Evolutionary conservation across 331 rosid genomes (phyloP), one percentile per base, ranked within the genome.

Genomic region (Spiraea crenata): DNA sequence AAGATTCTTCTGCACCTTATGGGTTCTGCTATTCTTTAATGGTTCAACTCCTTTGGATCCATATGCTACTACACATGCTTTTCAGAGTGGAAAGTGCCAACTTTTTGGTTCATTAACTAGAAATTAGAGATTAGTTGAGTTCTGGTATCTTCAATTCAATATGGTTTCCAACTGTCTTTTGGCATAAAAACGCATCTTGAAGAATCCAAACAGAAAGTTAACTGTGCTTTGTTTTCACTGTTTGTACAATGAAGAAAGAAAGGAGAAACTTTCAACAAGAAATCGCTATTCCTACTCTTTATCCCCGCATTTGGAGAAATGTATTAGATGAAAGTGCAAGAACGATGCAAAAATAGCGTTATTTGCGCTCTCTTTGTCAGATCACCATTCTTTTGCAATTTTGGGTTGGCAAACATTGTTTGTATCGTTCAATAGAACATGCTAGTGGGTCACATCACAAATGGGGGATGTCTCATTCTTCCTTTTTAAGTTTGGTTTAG

Each of bases 321-420:
- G 2, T 3, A 57, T 17, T 37, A 16, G 11, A 6, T 37, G 6
- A n/a, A 0, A 35, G 7, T 16, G 39, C 34, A 3, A 42, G n/a
- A 54, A 25, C 12, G 62, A 52, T 40, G 58, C 31, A 11, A 20
- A 25, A 54, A 25, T 0, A 13, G 3, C 49, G 20, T 5, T 39
- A 44, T 69, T 54, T 1, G n/a, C 50, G 9, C 9, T 68, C 50
- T 5, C 62, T 2, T 2, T 25, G 31, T 25, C 31, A 25, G 31
- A 25, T 25, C 17, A 38, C 41, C 19, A 1, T 52, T 49, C 20
- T 45, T 39, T 68, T 55, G 16, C 52, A 4, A 34, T 66, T 19
- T 54, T 37, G 12, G 42, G 73, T 40, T 54, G 73, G 73, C 73
- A 25, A 25, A 25, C 63, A 55, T 40, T 39, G 49, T 60, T 68